A percentile compares a stretch with the other conserved stretches of the same genome.
Evolutionary conservation across 495 filamentous ascomycete genomes (phyloP).

Genomic region (Amphirosellinia nigrospora): DNA sequence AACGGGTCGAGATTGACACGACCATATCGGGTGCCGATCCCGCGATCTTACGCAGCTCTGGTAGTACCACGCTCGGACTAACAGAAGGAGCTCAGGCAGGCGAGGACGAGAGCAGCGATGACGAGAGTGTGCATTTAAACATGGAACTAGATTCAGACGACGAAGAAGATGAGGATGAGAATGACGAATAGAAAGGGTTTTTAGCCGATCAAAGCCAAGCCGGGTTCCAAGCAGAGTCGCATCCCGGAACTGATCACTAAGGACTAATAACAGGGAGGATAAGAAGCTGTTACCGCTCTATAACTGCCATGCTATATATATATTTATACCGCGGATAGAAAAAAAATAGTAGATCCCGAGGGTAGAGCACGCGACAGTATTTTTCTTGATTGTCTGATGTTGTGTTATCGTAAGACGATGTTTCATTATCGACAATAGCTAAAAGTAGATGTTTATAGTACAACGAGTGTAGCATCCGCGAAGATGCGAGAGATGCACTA

Average conservation of each 20-base stretch:
- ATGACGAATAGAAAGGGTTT: conserved; percentile 38
- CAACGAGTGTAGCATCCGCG: not conserved
- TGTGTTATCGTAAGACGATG: not conserved
- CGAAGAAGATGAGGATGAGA: conserved; percentile 34
- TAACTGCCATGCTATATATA: not conserved
- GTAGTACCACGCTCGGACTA: not conserved
- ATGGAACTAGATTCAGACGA: conserved; percentile 46
- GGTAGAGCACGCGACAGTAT: not conserved
- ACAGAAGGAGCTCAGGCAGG: not conserved
- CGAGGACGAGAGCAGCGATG: conserved; percentile 37
- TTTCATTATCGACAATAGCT: not conserved
- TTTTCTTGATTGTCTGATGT: not conserved
- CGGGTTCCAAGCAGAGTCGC: conserved; percentile 4
- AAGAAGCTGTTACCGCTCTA: not conserved
- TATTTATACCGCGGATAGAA: not conserved
- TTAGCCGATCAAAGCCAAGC: conserved; percentile 1
- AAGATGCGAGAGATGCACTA: not conserved
- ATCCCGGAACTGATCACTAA: not conserved
- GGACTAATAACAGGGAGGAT: not conserved
- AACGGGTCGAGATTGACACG: conserved; percentile 36
- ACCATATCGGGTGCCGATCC: conserved; percentile 1
- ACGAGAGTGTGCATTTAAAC: conserved; percentile 49
- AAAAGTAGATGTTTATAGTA: not conserved
- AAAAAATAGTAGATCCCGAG: not conserved
- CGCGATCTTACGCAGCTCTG: not conserved